Conservation (phyloP, 1,284 basidiomycete species). For the Cutaneotrichosporon sp. region DNA sequence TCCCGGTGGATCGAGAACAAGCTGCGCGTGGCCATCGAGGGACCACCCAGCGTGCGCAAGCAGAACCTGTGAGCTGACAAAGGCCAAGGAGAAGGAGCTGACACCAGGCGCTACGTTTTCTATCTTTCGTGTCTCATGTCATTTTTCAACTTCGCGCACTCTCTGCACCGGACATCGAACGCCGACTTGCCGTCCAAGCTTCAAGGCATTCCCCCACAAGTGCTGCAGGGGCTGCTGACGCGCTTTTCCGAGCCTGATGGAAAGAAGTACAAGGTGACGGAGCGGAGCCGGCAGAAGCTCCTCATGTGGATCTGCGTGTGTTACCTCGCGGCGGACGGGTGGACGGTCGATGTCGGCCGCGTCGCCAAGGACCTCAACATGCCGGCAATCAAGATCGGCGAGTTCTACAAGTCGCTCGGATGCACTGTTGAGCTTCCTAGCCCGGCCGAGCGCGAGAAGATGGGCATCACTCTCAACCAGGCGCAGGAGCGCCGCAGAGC, state of each 20-base stretch:
- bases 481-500: slow-evolving; percentile 66
- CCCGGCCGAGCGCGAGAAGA: slow-evolving; percentile 63
- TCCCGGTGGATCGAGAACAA: slow-evolving; percentile 64
- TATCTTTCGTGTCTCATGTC: slow-evolving; percentile 75
- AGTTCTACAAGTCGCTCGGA: slow-evolving; percentile 57
- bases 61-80: slow-evolving; percentile 58
- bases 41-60: slow-evolving; percentile 50
- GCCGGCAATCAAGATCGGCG: slow-evolving; percentile 52
- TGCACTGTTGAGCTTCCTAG: slow-evolving; percentile 67
- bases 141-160: slow-evolving; percentile 59
- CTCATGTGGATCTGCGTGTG: slow-evolving; percentile 75
- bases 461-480: slow-evolving; percentile 62
- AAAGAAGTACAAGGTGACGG: slow-evolving; percentile 66
- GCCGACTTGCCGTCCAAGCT: slow-evolving; percentile 60
- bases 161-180: slow-evolving; percentile 26
- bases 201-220: slow-evolving; percentile 60
- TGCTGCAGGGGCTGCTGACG: slow-evolving; percentile 71
- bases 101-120: slow-evolving; percentile 67
- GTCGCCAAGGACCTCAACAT: slow-evolving; percentile 73
- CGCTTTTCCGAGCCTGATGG: slow-evolving; percentile 71
- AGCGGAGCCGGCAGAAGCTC: slow-evolving; percentile 67
- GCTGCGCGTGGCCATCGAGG: slow-evolving; percentile 32
- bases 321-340: slow-evolving; percentile 74
- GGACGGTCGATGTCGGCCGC: slow-evolving; percentile 64
- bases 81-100: neutral